Conservation (phyloP, 257 asterid genomes). For the Rubia yunnanensis region DNA sequence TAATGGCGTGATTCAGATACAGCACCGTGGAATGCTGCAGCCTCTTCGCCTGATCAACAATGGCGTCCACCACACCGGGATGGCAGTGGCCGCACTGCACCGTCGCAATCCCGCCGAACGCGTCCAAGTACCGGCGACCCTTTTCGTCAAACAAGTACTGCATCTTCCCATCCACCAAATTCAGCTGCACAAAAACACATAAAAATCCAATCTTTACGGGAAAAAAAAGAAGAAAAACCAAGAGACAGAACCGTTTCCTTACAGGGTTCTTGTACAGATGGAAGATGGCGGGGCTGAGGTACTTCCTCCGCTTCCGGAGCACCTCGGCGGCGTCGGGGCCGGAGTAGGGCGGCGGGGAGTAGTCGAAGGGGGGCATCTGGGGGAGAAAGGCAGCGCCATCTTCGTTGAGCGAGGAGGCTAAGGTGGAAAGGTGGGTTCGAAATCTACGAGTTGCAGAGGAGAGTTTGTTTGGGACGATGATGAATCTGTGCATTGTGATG, state of each 20-base stretch:
- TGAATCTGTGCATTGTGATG: conserved; percentile 30
- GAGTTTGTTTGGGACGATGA: not conserved
- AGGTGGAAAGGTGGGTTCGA: conserved; percentile 12
- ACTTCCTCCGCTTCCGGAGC: conserved; percentile 48
- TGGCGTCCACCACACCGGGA: conserved; percentile 81
- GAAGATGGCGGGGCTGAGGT: conserved; percentile 79
- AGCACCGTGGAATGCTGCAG: conserved; percentile 83
- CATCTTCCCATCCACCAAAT: conserved; percentile 92
- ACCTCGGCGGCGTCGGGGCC: conserved; percentile 75
- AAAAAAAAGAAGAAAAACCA: not conserved
- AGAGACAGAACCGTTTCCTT: conserved; percentile 1
- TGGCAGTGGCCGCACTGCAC: conserved; percentile 92
- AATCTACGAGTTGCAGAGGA: not conserved
- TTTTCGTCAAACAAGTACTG: conserved; percentile 75
- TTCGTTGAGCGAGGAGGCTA: conserved; percentile 20
- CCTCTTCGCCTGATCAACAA: conserved; percentile 59
- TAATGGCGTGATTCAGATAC: conserved; percentile 67
- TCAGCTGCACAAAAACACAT: conserved; percentile 31
- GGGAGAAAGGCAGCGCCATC: conserved; percentile 34
- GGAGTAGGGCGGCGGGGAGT: conserved; percentile 72
- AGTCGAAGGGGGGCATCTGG: conserved; percentile 77
- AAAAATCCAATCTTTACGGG: not conserved
- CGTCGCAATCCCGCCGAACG: conserved; percentile 87
- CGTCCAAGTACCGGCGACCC: conserved; percentile 82
- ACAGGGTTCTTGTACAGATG: conserved; percentile 74